Percentiles rank a stretch among this genome's conserved stretches.
phyloP scores from a whole-genome alignment of 768 basidiomycete species.

The Grammothele lineata region DNA sequence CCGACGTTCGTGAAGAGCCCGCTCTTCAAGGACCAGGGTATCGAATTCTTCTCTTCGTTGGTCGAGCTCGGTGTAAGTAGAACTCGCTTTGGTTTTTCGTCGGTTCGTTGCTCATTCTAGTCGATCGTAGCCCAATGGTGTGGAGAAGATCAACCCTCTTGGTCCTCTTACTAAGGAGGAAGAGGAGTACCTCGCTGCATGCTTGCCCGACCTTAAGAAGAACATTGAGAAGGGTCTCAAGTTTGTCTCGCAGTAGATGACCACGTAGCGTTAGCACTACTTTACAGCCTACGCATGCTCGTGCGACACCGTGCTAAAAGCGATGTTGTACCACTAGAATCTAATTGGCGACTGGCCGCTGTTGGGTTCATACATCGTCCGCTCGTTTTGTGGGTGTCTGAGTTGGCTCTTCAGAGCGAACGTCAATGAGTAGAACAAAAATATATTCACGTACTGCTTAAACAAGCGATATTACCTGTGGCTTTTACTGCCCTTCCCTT shows the following conservation, averaged over 20 bases:
- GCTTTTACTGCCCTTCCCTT: constrained; percentile 42
- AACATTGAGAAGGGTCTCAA: constrained; percentile 95
- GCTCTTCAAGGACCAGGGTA: constrained; percentile 77
- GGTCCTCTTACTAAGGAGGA: constrained; percentile 79
- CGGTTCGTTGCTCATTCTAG: constrained; percentile 25
- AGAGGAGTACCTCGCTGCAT: constrained; percentile 80
- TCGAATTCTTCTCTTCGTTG: constrained; percentile 92
- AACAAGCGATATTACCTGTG: constrained; percentile 12
- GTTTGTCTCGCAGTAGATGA: constrained; percentile 45
- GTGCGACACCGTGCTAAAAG: constrained; percentile 14
- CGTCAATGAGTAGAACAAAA: not conserved
- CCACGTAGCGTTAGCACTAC: not conserved
- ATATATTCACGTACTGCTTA: constrained; percentile 2
- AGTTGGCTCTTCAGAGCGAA: constrained; percentile 1
- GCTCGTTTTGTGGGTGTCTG: not conserved
- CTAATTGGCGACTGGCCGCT: constrained; percentile 9
- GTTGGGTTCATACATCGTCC: constrained; percentile 2
- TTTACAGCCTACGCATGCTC: not conserved
- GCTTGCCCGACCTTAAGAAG: constrained; percentile 91
- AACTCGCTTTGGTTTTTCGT: not conserved
- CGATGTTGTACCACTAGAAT: constrained; percentile 19
- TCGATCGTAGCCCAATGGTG: constrained; percentile 83
- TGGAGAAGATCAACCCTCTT: constrained; percentile 87
- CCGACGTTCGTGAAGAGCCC: constrained; percentile 90
- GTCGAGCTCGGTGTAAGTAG: constrained; percentile 88